Conservation (phyloP, 768 basidiomycete genomes). For the Pholiota molesta region DNA sequence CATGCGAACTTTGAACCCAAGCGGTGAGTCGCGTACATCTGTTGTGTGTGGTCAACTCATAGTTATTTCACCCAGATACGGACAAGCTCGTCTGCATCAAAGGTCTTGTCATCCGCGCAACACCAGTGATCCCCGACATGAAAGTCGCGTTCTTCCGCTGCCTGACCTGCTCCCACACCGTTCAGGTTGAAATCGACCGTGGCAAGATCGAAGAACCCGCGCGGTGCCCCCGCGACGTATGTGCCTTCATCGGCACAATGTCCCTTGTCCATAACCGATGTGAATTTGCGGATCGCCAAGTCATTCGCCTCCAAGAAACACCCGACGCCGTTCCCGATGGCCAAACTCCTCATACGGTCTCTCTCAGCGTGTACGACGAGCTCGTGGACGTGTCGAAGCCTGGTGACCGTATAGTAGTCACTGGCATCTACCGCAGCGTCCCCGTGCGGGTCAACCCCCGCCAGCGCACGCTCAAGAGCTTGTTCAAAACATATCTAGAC, state of each 20-base stretch:
- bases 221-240: conserved; percentile 92
- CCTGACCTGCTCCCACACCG: conserved; percentile 93
- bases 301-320: conserved; percentile 94
- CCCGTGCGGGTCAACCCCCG: conserved; percentile 95
- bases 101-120: conserved; percentile 95
- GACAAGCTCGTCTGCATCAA: conserved; percentile 97
- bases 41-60: not conserved
- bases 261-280: conserved; percentile 96
- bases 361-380: conserved; percentile 97
- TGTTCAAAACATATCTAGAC: conserved; percentile 98
- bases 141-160: conserved; percentile 99
- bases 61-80: conserved; percentile 65
- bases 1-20: conserved; percentile 95
- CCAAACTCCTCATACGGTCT: conserved; percentile 97
- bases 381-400: conserved; percentile 96
- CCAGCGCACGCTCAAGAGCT: conserved; percentile 87
- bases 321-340: conserved; percentile 98
- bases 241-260: conserved; percentile 87
- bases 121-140: conserved; percentile 99
- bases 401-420: conserved; percentile 88
- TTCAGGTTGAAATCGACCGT: conserved; percentile 96
- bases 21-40: conserved; percentile 54
- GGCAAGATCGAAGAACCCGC: conserved; percentile 95
- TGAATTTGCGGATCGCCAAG: conserved; percentile 95
- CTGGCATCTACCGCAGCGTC: conserved; percentile 93